Evolutionary conservation across 192 early-diverging fungal species (phyloP), one percentile per base, ranked within the genome.

Genomic region (Umbelopsis sp.): DNA sequence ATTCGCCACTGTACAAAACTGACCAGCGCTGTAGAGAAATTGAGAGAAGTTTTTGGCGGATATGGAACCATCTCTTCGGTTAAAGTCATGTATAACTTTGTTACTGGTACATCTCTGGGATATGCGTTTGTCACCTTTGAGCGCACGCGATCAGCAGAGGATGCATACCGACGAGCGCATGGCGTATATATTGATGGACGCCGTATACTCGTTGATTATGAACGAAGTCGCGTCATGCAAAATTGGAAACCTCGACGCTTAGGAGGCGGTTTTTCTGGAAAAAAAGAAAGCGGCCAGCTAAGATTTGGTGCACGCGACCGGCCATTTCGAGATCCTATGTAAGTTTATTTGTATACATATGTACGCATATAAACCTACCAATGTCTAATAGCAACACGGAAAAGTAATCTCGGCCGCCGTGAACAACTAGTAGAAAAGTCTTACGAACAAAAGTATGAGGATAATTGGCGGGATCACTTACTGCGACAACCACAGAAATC

Each of bases 261-360:
- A 18, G 80, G 80, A 27, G 80, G 80, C 20, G 80, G 80, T 37
- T 82, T 79, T 67, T 78, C 74, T 15, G 80, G 80, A 6, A 67
- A 67, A 61, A 82, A 82, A 69, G 74, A 78, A 66, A 79, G 78
- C 25, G 80, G 80, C 0, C 80, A 82, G 49, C 64, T 82, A 45
- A 46, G 80, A 48, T 82, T 82, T 66, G 80, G 80, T 23, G 74
- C 78, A 23, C 70, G 77, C 68, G 77, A 79, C 22, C 66, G 80
- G 22, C 74, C 74, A 1, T 82, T 82, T 52, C 66, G 74, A 51
- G 47, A 61, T 49, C 55, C 67, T 16, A 51, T 68, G 67, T 68
- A 68, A 50, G 67, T 68, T 1, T 27, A 64, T 37, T 64, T 41
- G n/a, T 41, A 1, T 9, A 41, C 10, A 4, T 41, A 6, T 37